These are phyloP conservation scores for Phytopythium helicoides DNA, from an alignment of 352 stramenopile genomes.

Conservation along the genomic window DNA sequence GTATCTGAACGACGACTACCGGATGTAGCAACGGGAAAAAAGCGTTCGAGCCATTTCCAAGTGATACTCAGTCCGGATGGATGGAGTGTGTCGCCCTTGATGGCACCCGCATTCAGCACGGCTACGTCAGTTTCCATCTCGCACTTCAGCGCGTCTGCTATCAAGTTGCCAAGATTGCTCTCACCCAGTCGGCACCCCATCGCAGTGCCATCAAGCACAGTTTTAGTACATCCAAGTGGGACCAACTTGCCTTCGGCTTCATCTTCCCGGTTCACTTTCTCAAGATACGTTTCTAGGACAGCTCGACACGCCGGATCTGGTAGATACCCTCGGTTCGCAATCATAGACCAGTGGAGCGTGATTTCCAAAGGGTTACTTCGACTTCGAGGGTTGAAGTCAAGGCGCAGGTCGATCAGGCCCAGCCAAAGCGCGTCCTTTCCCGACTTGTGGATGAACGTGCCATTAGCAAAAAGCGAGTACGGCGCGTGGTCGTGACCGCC, in stretches of 20 bases:
- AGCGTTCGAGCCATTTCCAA: constrained; percentile 56
- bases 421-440: constrained; percentile 84
- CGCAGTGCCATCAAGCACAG: constrained; percentile 64
- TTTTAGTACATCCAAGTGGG: constrained; percentile 22
- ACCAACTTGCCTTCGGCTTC: constrained; percentile 37
- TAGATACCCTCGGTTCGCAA: constrained; percentile 50
- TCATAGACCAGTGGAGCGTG: constrained; percentile 68
- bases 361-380: constrained; percentile 11
- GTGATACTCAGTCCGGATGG: constrained; percentile 50
- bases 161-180: constrained; percentile 73
- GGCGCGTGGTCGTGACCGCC: constrained; percentile 90
- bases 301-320: constrained; percentile 39
- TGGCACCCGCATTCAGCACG: constrained; percentile 77
- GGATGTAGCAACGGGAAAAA: constrained; percentile 60
- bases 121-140: constrained; percentile 52
- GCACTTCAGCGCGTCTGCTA: constrained; percentile 67
- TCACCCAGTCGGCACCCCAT: constrained; percentile 58
- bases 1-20: constrained; percentile 56
- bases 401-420: constrained; percentile 59
- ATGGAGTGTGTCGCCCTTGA: constrained; percentile 73
- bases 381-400: constrained; percentile 15
- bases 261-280: constrained; percentile 50
- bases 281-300: constrained; percentile 44
- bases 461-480: constrained; percentile 47
- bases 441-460: constrained; percentile 83